Evolutionary conservation across 73 alveolate genomes (phyloP).

Genomic region (Paramecium caudatum): DNA sequence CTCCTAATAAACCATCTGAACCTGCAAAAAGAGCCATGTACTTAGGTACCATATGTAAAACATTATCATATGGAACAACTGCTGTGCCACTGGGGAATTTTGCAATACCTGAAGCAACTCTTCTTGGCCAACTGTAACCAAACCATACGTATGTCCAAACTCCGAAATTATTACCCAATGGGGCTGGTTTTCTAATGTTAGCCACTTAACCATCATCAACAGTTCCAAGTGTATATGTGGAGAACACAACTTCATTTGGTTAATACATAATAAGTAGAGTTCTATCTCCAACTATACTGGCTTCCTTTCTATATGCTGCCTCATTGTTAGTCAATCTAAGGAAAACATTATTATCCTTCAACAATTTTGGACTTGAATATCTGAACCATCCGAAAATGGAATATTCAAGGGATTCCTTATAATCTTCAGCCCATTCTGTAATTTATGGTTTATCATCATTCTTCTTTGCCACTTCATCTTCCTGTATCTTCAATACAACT

Average conservation of each 20-base stretch:
- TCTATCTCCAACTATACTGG: constrained; percentile 53
- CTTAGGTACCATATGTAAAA: constrained; percentile 51
- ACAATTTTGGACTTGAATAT: constrained; percentile 30
- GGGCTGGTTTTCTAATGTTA: constrained; percentile 52
- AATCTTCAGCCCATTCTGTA: constrained; percentile 44
- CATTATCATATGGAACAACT: constrained; percentile 12
- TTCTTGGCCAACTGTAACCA: constrained; percentile 53
- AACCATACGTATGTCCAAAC: constrained; percentile 71
- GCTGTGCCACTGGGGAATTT: constrained; percentile 5
- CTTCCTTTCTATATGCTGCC: constrained; percentile 55
- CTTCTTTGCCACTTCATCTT: neutral
- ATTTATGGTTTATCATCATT: neutral
- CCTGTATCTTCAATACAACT: neutral
- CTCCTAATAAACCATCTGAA: constrained; percentile 68
- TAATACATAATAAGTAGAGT: constrained; percentile 49
- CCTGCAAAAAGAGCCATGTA: constrained; percentile 47
- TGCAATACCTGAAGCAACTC: constrained; percentile 43
- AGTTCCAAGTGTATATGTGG: constrained; percentile 57
- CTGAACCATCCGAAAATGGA: constrained; percentile 66
- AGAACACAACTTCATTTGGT: constrained; percentile 41
- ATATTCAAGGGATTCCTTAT: constrained; percentile 29
- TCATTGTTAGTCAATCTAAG: constrained; percentile 61
- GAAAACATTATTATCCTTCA: constrained; percentile 20
- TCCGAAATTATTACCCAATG: constrained; percentile 56
- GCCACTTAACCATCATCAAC: constrained; percentile 44